phyloP scores from a whole-genome alignment of 495 filamentous ascomycete species.

The Hyaloscypha finlandica region DNA sequence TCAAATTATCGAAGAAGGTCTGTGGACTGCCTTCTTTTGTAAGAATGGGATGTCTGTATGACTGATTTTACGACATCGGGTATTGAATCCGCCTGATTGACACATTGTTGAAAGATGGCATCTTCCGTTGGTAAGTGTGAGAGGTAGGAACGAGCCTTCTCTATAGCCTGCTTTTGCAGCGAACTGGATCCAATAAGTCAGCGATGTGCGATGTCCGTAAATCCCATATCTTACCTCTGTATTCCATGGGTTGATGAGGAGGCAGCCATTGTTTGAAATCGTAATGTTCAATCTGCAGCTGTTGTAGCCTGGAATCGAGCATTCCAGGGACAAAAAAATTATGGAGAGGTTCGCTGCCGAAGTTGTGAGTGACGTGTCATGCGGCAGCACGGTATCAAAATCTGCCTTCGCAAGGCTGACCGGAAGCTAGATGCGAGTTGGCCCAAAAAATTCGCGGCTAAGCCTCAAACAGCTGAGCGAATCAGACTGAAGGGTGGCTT shows the following conservation, averaged over 20 bases:
- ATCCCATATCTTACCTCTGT: neutral
- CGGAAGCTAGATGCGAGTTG: no score
- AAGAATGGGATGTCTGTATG: neutral
- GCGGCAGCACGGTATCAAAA: no score
- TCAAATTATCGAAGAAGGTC: neutral
- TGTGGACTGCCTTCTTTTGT: neutral
- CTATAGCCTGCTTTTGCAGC: conserved; percentile 6
- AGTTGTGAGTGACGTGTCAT: no score
- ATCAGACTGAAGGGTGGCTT: no score
- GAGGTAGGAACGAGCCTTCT: neutral
- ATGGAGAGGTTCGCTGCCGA: no score
- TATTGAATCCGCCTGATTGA: neutral
- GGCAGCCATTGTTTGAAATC: conserved; percentile 8
- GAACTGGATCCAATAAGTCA: neutral
- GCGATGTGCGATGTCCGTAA: neutral
- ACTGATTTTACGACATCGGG: neutral
- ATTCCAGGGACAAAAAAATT: no score
- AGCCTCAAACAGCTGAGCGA: no score
- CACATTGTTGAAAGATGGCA: neutral
- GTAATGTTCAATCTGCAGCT: neutral
- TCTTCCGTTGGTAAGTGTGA: neutral
- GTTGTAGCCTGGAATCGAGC: neutral
- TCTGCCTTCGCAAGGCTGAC: no score
- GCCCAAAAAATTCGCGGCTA: no score
- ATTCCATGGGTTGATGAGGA: neutral